Base-by-base conservation (phyloP, 768 basidiomycete genomes). In the Termitomyces sp. region DNA sequence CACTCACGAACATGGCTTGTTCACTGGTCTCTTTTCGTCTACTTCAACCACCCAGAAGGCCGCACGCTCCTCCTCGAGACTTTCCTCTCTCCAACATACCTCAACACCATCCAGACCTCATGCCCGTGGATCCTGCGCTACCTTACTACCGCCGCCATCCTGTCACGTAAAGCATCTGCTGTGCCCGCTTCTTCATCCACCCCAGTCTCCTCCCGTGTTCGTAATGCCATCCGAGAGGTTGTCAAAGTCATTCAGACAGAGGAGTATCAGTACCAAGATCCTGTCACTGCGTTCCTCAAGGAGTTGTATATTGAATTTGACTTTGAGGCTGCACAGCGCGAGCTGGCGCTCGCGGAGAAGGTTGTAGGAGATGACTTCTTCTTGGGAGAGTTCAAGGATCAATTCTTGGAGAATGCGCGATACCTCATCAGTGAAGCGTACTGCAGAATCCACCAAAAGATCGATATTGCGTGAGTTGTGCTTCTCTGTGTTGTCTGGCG, bases 1-100 rank as follows among this genome's bases (percentile, higher is more conserved):
- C 94, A 98, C 70, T 91, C 94, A 3, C 85, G 97, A 55, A 92
- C 94, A 18, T 98, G 96, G 94, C 82, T 96, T 56, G 85, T 92
- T 7, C 97, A 98, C 73, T 99, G 96, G 97, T 91, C 89, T 1
- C 85, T 99, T 46, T 98, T 98, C 70, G 94, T 98, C 53, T 98
- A 96, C 76, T 99, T 94, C 78, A 98, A 97, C 75, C 92, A 98
- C 72, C 85, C 86, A 0, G 85, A 94, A 63, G 94, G 93, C 25
- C 86, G 94, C 39, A 91, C 90, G 0, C 84, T 92, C 16, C 86
- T 98, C 54, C 87, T 99, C 62, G 97, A 98, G 67, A 93, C 91
- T 0, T 99, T 98, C 86, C 88, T 98, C 67, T 82, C 90, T 18
- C 95, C 95, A 1, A 90, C 91, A 0, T 98, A 98, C 78, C 89